A percentile compares a stretch with the other conserved stretches of the same genome.
Conservation (phyloP, 805 yeast genomes). For the Debaryomyces hansenii region DNA sequence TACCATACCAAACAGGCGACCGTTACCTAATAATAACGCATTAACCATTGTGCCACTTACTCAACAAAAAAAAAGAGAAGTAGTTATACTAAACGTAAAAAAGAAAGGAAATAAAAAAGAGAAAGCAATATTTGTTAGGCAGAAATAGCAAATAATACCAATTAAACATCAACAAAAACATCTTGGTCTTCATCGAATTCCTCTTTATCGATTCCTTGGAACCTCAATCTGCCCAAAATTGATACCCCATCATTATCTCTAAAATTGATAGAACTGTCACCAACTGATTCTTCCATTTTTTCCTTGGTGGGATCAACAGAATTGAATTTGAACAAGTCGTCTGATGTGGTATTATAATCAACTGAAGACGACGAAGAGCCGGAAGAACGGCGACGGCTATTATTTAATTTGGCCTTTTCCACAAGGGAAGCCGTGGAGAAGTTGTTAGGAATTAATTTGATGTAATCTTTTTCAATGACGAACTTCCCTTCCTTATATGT, state of each 20-base stretch:
- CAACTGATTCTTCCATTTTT: neutral
- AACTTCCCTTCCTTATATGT: constrained; percentile 45
- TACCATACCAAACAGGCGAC: neutral
- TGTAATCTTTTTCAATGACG: constrained; percentile 40
- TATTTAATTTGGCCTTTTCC: constrained; percentile 28
- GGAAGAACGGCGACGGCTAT: constrained; percentile 12
- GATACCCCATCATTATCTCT: constrained; percentile 8
- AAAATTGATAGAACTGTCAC: constrained; percentile 7
- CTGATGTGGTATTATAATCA: neutral
- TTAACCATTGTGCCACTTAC: neutral
- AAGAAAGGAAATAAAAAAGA: neutral
- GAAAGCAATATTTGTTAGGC: neutral
- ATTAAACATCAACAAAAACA: constrained; percentile 18
- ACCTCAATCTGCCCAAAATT: constrained; percentile 14
- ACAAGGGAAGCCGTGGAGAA: constrained; percentile 31
- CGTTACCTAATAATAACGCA: neutral
- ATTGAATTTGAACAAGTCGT: constrained; percentile 1
- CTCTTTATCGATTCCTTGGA: constrained; percentile 17
- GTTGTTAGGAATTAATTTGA: constrained; percentile 35
- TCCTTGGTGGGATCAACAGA: neutral
- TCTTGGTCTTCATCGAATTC: constrained; percentile 21
- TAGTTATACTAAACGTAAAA: neutral
- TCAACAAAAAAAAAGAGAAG: neutral
- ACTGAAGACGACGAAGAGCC: constrained; percentile 6
- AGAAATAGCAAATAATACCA: neutral